These are phyloP conservation scores for Myriosclerotinia duriaeana DNA, from an alignment of 2,329 filamentous ascomycete genomes.

Conservation along the genomic window DNA sequence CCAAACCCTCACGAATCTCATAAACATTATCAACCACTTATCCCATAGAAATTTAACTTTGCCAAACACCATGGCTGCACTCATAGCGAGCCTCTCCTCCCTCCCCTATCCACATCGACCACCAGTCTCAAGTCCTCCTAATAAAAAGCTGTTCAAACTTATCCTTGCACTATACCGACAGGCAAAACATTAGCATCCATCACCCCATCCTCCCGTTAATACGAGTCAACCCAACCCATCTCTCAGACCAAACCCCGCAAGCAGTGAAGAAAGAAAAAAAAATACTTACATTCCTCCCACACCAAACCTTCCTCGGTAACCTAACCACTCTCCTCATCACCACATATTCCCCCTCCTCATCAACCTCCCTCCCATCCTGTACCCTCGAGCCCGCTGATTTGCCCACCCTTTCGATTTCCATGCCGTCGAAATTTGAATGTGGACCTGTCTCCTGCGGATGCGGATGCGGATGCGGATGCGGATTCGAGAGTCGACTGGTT, in stretches of 20 bases:
- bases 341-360: conserved; percentile 4
- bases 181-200: background rate
- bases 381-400: background rate
- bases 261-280: background rate
- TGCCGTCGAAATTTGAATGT: background rate
- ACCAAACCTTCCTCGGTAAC: conserved; percentile 23
- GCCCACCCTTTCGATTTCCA: background rate
- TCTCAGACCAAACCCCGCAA: background rate
- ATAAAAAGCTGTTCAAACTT: conserved; percentile 21
- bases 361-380: background rate
- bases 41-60: background rate
- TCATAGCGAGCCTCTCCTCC: too few relatives aligned
- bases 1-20: background rate
- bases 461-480: background rate
- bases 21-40: background rate
- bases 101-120: background rate
- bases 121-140: conserved; percentile 9
- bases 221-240: too few relatives aligned
- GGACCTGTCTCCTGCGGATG: background rate
- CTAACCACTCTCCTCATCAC: conserved; percentile 19
- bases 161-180: conserved; percentile 9
- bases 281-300: conserved; percentile 20
- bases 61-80: background rate
- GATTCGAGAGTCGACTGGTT: background rate
- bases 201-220: too few relatives aligned